Percentiles rank a stretch among this genome's conserved stretches.
These are phyloP conservation scores for Vickermania ingenoplastis DNA, from an alignment of 208 protist genomes.

Conservation along the genomic window DNA sequence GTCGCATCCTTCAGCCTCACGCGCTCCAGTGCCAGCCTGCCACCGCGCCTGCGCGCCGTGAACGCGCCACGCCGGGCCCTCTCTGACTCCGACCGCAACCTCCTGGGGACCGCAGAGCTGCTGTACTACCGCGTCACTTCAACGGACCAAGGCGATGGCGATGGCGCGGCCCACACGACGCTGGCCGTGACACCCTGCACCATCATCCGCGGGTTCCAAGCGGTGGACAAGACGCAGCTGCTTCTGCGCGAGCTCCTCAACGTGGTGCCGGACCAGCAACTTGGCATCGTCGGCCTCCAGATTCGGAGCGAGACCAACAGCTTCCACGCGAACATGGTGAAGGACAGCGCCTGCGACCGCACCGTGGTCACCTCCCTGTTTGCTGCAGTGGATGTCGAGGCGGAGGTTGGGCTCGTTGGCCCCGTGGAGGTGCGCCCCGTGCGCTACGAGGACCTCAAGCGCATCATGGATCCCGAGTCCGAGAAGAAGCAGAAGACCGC, in stretches of 20 bases:
- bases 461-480: constrained; percentile 13
- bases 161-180: constrained; percentile 17
- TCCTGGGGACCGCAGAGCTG: constrained; percentile 30
- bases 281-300: constrained; percentile 59
- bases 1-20: constrained; percentile 49
- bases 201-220: constrained; percentile 77
- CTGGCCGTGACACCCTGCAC: constrained; percentile 68
- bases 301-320: constrained; percentile 65
- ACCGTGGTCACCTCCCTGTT: constrained; percentile 74
- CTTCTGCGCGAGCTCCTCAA: constrained; percentile 58
- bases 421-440: constrained; percentile 24
- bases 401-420: constrained; percentile 31
- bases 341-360: constrained; percentile 78
- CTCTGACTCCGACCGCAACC: constrained; percentile 16
- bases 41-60: constrained; percentile 29
- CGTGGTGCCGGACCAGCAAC: constrained; percentile 42
- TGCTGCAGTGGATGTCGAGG: constrained; percentile 45
- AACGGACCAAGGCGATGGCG: constrained; percentile 4
- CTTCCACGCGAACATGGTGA: constrained; percentile 80
- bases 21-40: constrained; percentile 27
- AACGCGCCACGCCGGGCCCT: constrained; percentile 8
- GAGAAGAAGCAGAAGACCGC: constrained; percentile 5
- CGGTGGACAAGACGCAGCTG: constrained; percentile 58
- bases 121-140: constrained; percentile 55
- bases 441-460: constrained; percentile 62